Conservation (phyloP, 345 rosid species). For the Salix exigua region DNA sequence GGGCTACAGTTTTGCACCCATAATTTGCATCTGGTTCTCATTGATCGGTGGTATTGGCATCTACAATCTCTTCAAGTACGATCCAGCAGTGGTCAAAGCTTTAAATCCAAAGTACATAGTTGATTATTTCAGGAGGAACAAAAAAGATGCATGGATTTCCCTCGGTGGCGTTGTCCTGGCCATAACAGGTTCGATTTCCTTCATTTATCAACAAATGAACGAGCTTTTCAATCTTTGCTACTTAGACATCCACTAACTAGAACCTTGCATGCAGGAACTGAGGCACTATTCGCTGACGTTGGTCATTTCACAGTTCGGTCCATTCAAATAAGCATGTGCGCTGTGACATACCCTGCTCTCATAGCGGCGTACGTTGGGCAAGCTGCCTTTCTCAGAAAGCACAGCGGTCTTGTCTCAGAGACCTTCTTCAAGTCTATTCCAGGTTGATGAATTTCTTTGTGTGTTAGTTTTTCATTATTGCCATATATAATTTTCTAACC, state of each 20-base stretch:
- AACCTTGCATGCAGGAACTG: conserved; percentile 22
- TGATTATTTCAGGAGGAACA: conserved; percentile 29
- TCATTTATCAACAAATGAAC: too few relatives aligned
- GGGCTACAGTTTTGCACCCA: conserved; percentile 31
- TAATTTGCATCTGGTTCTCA: conserved; percentile 31
- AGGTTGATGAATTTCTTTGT: conserved; percentile 9
- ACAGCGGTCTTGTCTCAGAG: conserved; percentile 19
- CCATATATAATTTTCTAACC: neutral
- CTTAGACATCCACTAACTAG: too few relatives aligned
- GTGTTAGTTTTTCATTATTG: neutral
- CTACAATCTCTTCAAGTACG: conserved; percentile 26
- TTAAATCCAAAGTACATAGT: conserved; percentile 26
- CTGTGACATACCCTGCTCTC: conserved; percentile 29
- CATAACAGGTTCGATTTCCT: conserved; percentile 15
- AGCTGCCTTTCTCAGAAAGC: conserved; percentile 40
- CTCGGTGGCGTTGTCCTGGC: conserved; percentile 35
- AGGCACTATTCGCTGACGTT: conserved; percentile 30
- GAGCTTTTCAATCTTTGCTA: too few relatives aligned
- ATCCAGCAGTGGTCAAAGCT: conserved; percentile 23
- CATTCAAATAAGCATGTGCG: conserved; percentile 31
- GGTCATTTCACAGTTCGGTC: conserved; percentile 31
- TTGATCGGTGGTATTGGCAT: conserved; percentile 20
- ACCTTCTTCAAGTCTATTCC: conserved; percentile 35
- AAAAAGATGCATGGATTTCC: conserved; percentile 31
- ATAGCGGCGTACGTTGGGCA: conserved; percentile 30